A percentile compares a stretch with the other conserved stretches of the same genome.
Conservation (phyloP, 176 grass and related monocot genomes). For the Carex cristatella region DNA sequence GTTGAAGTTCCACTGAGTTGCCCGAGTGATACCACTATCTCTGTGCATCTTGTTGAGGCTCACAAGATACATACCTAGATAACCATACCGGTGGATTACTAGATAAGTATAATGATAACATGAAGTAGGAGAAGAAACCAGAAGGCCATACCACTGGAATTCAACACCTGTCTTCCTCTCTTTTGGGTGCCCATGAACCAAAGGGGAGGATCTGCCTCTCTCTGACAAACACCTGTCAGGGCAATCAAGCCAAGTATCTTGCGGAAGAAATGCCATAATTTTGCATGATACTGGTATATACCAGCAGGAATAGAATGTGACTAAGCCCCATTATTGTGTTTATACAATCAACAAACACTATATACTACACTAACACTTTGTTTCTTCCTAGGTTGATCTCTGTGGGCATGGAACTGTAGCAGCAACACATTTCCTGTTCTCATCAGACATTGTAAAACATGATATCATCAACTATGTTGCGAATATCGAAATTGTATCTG, state of each 20-base stretch:
- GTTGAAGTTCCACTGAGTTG: background rate
- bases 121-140: background rate
- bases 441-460: conserved; percentile 11
- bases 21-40: background rate
- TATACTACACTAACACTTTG: background rate
- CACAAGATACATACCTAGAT: background rate
- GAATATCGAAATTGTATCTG: conserved; percentile 25
- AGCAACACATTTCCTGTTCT: conserved; percentile 43
- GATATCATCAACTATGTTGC: conserved; percentile 35
- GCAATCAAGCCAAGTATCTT: background rate
- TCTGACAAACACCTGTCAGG: background rate
- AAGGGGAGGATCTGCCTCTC: background rate
- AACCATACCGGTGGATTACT: background rate
- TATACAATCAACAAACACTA: background rate
- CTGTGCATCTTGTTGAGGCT: background rate
- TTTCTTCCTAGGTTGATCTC: conserved; percentile 29
- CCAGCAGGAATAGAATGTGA: background rate
- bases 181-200: background rate
- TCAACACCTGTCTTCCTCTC: background rate
- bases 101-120: background rate
- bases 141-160: background rate
- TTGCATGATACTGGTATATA: background rate
- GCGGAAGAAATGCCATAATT: background rate
- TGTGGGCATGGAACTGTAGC: conserved; percentile 51
- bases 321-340: background rate